phyloP scores from a whole-genome alignment of 257 asterid species.

The Rhazya stricta region DNA sequence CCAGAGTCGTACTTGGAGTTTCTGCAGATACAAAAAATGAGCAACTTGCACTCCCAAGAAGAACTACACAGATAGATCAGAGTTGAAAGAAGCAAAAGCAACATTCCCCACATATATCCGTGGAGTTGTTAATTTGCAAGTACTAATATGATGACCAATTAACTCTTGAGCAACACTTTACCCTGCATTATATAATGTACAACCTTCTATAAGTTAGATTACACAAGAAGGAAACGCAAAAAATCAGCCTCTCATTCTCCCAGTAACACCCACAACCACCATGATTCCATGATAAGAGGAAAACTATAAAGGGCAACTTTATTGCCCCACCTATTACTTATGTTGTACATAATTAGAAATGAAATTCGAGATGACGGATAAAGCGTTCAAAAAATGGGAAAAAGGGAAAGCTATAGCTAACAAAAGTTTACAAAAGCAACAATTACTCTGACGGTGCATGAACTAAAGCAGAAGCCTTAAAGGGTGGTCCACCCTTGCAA shows the following conservation, averaged over 20 bases:
- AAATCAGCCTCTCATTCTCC: slow-evolving; percentile 21
- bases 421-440: slow-evolving; percentile 19
- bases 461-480: slow-evolving; percentile 26
- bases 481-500: slow-evolving; percentile 31
- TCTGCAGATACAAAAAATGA: no score
- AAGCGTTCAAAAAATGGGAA: neutral
- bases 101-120: neutral
- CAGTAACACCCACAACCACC: slow-evolving; percentile 10
- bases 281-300: neutral
- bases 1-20: no score
- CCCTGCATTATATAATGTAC: slow-evolving; percentile 31
- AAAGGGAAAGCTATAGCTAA: slow-evolving; percentile 23
- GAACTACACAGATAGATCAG: no score
- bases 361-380: slow-evolving; percentile 4
- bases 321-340: slow-evolving; percentile 15
- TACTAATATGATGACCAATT: neutral
- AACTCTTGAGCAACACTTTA: neutral
- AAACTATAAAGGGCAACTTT: slow-evolving; percentile 18
- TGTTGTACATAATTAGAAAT: slow-evolving; percentile 14
- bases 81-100: no score
- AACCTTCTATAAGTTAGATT: slow-evolving; percentile 24
- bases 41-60: no score
- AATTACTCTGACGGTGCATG: slow-evolving; percentile 29
- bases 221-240: slow-evolving; percentile 24
- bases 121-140: neutral